These are phyloP conservation scores for Dothistroma septosporum DNA, from an alignment of 2,329 filamentous ascomycete genomes.

Conservation along the genomic window DNA sequence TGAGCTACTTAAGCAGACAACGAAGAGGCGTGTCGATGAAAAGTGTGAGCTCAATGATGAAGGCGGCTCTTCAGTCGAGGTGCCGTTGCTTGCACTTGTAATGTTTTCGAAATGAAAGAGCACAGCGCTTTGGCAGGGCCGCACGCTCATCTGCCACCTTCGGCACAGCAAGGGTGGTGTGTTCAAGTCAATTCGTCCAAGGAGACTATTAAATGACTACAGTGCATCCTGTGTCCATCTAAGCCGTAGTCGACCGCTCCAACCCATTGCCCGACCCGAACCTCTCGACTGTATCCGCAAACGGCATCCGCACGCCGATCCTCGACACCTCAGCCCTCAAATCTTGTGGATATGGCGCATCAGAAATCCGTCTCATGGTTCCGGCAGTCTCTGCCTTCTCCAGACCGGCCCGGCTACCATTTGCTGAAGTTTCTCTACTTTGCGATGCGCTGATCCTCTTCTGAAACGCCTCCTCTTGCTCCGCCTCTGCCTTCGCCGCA, in stretches of 20 bases:
- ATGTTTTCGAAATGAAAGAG: too few relatives aligned
- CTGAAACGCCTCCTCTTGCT: constrained; percentile 4
- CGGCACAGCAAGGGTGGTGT: too few relatives aligned
- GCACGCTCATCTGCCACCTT: too few relatives aligned
- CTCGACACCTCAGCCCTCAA: background rate
- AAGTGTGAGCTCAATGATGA: background rate
- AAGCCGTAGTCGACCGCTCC: background rate
- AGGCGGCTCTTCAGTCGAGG: too few relatives aligned
- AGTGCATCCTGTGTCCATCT: background rate
- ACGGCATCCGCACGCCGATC: constrained; percentile 1
- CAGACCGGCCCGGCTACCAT: too few relatives aligned
- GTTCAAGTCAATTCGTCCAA: too few relatives aligned
- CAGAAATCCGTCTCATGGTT: background rate
- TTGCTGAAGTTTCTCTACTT: too few relatives aligned
- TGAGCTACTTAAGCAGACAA: background rate
- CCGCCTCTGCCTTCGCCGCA: constrained; percentile 6
- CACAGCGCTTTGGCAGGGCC: too few relatives aligned
- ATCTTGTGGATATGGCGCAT: background rate
- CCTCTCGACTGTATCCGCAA: constrained; percentile 1
- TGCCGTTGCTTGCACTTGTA: too few relatives aligned
- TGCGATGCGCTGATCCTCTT: background rate
- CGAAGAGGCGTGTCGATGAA: background rate
- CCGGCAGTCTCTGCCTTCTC: background rate
- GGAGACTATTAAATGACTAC: too few relatives aligned
- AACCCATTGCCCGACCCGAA: background rate